A percentile compares a stretch with the other conserved stretches of the same genome.
Evolutionary conservation across 208 protist genomes (phyloP).

Genomic region (Wallacemonas sp.): DNA sequence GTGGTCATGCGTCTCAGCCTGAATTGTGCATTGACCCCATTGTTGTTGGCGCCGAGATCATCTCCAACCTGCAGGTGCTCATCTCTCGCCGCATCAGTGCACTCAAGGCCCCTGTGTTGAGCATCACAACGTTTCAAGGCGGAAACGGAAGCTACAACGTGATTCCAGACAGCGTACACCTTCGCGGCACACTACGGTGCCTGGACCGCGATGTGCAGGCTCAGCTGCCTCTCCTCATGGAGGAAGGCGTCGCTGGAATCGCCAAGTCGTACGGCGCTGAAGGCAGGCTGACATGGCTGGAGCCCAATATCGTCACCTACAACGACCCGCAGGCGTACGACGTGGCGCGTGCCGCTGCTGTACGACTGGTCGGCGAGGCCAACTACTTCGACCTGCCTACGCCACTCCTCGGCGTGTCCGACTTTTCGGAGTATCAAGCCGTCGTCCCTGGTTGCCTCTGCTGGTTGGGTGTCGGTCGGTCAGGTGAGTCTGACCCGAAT

Average conservation of each 20-base stretch:
- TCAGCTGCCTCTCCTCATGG: constrained; percentile 56
- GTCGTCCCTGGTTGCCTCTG: constrained; percentile 74
- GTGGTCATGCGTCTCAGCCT: constrained; percentile 69
- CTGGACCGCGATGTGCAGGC: constrained; percentile 62
- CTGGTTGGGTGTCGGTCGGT: constrained; percentile 52
- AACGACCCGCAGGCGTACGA: constrained; percentile 74
- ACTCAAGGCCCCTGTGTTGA: constrained; percentile 56
- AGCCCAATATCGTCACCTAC: constrained; percentile 82
- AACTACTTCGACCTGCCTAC: constrained; percentile 47
- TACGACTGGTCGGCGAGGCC: constrained; percentile 36
- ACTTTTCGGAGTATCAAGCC: constrained; percentile 78
- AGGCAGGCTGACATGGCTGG: constrained; percentile 67
- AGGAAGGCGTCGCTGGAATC: constrained; percentile 68
- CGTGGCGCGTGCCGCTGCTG: constrained; percentile 40
- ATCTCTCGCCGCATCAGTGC: constrained; percentile 67
- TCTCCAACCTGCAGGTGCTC: constrained; percentile 54
- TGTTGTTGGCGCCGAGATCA: constrained; percentile 49
- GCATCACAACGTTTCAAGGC: constrained; percentile 56
- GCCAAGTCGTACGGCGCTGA: constrained; percentile 56
- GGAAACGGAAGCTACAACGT: constrained; percentile 73
- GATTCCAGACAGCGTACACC: constrained; percentile 60
- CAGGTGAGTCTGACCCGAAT: constrained; percentile 19
- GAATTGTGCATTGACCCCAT: constrained; percentile 71
- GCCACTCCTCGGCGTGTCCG: constrained; percentile 55
- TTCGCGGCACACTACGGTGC: constrained; percentile 71